phyloP scores from a whole-genome alignment of 495 filamentous ascomycete species.

The Lepidopterella palustris region DNA sequence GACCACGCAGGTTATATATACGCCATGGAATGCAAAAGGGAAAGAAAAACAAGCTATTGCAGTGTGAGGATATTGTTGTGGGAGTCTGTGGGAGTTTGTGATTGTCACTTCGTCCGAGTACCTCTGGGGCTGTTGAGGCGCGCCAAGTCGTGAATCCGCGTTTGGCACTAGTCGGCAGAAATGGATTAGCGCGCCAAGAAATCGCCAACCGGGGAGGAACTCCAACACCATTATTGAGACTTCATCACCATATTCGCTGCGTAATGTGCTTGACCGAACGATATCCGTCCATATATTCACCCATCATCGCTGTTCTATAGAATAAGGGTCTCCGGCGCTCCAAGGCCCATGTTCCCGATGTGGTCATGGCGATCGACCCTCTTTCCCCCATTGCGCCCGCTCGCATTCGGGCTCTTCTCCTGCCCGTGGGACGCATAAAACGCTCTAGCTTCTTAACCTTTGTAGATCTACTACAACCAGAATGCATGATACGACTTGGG shows the following conservation, averaged over 20 bases:
- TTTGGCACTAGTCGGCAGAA: not conserved
- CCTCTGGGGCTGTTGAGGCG: no score
- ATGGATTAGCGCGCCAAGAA: not conserved
- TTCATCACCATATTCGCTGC: not conserved
- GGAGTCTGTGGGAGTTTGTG: no score
- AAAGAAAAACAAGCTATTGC: not conserved
- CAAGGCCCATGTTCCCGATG: slow-evolving; percentile 14
- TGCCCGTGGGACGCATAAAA: slow-evolving; percentile 81
- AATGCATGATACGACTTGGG: slow-evolving; percentile 79
- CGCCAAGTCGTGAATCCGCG: not conserved
- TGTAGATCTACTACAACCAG: slow-evolving; percentile 64
- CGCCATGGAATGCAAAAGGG: not conserved
- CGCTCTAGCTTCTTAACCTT: slow-evolving; percentile 74
- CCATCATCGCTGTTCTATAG: not conserved
- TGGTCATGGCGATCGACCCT: slow-evolving; percentile 70
- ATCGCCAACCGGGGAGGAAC: not conserved
- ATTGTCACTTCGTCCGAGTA: no score
- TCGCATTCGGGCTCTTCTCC: slow-evolving; percentile 72
- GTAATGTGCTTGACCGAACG: not conserved
- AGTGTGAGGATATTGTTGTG: not conserved
- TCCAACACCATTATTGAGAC: not conserved
- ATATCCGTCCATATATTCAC: no score
- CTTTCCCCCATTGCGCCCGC: slow-evolving; percentile 84
- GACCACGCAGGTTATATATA: not conserved
- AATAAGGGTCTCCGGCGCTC: not conserved